phyloP scores from a whole-genome alignment of 2,329 filamentous ascomycete genomes.

The Dendryphion nanum region DNA sequence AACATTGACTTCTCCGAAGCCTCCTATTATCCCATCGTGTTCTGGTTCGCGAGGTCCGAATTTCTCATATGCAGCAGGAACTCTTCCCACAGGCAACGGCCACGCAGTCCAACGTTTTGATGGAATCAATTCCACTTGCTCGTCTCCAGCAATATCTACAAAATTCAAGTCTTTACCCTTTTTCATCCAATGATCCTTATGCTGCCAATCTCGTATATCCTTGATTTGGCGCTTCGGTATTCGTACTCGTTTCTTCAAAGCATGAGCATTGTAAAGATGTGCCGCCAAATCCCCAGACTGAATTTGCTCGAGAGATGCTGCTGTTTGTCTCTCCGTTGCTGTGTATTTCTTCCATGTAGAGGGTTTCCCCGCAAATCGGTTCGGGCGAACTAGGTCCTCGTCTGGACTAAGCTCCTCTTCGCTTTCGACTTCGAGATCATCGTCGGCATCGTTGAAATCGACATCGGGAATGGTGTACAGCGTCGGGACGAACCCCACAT shows the following conservation, averaged over 20 bases:
- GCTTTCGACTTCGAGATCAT: conserved; percentile 1
- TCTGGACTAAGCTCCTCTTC: conserved; percentile 13
- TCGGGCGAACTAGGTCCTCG: conserved; percentile 48
- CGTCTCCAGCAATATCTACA: conserved; percentile 23
- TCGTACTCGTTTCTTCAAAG: conserved; percentile 57
- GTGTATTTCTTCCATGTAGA: conserved; percentile 67
- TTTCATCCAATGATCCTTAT: conserved; percentile 42
- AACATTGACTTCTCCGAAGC: conserved; percentile 44
- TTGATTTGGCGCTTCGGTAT: conserved; percentile 13
- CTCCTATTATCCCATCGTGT: conserved; percentile 53
- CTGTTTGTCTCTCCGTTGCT: conserved; percentile 61
- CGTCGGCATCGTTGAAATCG: conserved; percentile 4
- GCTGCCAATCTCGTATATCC: conserved; percentile 34
- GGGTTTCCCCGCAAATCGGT: conserved; percentile 67
- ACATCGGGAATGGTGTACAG: conserved; percentile 1
- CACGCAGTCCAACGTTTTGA: conserved; percentile 76
- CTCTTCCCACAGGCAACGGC: conserved; percentile 65
- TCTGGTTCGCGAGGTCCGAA: conserved; percentile 51
- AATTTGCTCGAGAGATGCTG: conserved; percentile 61
- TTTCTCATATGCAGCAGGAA: conserved; percentile 59
- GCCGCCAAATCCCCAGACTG: conserved; percentile 66
- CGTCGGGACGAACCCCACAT: background rate
- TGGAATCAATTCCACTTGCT: conserved; percentile 42
- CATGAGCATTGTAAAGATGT: conserved; percentile 78
- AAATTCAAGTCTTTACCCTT: conserved; percentile 25